Base-by-base conservation (phyloP, 345 rosid species). In the Raphanus raphanistrum region DNA sequence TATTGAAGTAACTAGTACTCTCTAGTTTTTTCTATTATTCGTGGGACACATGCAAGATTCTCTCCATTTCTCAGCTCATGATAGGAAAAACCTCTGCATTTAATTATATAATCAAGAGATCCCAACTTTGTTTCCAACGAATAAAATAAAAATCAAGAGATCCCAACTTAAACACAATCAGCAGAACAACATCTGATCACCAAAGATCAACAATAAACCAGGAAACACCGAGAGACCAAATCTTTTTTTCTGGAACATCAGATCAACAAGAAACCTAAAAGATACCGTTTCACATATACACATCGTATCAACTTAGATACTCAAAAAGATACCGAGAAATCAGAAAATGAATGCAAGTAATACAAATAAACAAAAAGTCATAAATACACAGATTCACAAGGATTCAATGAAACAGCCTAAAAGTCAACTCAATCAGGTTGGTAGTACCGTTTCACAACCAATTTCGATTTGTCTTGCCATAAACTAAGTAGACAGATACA, bases 41-140 rank as follows among this genome's bases (percentile, higher is more conserved):
- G 82, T 45, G 48, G 77, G 33, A 26, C 73, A 79, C 64, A 79
- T 78, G 77, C 69, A 66, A 58, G 76, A 72, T 72, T 78, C 81
- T 70, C 61, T 41, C 21, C 26, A 59, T 72, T 21, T 41, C 41
- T 77, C 41, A 71, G 36, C 50, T 33, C 52, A 78, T n/a, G 25
- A 57, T 71, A 36, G 45, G 67, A 58, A 31, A 72, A 59, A 17
- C 10, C 60, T 77, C 17, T 31, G 31, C 33, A 25, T 2, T 2
- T 12, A 25, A 58, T 31, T 6, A 43, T 48, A 45, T 8, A 43
- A 41, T 31, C 15, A 66, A 9, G 10, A 71, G 35, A 55, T 65
- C 43, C 28, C 59, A 54, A 17, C 75, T 70, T 13, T 28, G 31
- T 28, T 28, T 28, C 21, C 21, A 28, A 28, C 60, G 28, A 58